These are phyloP conservation scores for Penicillium psychrosexuale DNA, from an alignment of 2,329 filamentous ascomycete species.

Conservation along the genomic window DNA sequence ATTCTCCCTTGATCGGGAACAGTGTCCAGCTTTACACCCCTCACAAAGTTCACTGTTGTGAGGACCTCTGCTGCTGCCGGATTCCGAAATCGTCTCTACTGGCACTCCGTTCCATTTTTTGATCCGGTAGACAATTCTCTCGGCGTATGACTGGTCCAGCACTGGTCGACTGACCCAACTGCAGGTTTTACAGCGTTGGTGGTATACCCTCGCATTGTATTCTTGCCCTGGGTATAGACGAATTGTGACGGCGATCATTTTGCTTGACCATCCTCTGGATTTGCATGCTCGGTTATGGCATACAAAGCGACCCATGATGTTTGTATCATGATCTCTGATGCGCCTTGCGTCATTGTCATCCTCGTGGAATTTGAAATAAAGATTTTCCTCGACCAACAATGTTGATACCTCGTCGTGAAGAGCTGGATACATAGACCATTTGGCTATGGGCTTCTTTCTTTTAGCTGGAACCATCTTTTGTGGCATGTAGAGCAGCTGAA, in stretches of 20 bases:
- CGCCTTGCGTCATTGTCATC: slow-evolving; percentile 25
- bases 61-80: slow-evolving; percentile 22
- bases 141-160: slow-evolving; percentile 41
- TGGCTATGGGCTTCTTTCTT: background rate
- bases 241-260: slow-evolving; percentile 44
- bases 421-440: slow-evolving; percentile 36
- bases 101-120: slow-evolving; percentile 42
- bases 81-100: slow-evolving; percentile 19
- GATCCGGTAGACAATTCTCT: slow-evolving; percentile 44
- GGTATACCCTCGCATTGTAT: slow-evolving; percentile 48
- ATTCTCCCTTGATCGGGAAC: background rate
- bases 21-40: slow-evolving; percentile 31
- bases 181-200: slow-evolving; percentile 43
- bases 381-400: slow-evolving; percentile 29
- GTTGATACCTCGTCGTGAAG: slow-evolving; percentile 32
- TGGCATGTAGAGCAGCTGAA: too few species aligned
- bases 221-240: slow-evolving; percentile 35
- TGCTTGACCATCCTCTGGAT: slow-evolving; percentile 40
- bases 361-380: slow-evolving; percentile 34
- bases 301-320: slow-evolving; percentile 43
- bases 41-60: slow-evolving; percentile 31
- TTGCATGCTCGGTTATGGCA: slow-evolving; percentile 36
- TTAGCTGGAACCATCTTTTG: background rate
- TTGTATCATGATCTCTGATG: slow-evolving; percentile 38
- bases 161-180: slow-evolving; percentile 32